A percentile compares a stretch with the other conserved stretches of the same genome.
phyloP scores from a whole-genome alignment of 768 basidiomycete genomes.

The Cyathus striatus region DNA sequence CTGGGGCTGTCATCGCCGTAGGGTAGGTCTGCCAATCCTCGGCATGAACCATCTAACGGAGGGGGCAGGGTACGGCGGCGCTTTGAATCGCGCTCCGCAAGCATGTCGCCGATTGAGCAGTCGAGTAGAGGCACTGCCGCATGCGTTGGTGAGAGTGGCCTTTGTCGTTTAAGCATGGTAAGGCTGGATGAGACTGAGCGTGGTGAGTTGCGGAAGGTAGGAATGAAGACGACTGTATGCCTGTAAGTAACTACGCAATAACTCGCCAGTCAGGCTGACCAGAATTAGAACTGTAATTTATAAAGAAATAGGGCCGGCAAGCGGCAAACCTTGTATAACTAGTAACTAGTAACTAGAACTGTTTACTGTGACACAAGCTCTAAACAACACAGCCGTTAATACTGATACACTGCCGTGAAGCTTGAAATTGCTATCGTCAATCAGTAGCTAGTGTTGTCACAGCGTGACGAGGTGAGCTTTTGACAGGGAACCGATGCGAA shows the following conservation, averaged over 20 bases:
- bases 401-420: too few relatives aligned
- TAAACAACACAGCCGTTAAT: too few relatives aligned
- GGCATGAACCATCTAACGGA: conserved; percentile 43
- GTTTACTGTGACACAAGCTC: too few relatives aligned
- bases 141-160: conserved; percentile 36
- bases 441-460: too few relatives aligned
- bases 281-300: too few relatives aligned
- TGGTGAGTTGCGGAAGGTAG: neutral
- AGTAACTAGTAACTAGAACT: too few relatives aligned
- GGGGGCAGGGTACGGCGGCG: conserved; percentile 51
- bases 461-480: too few relatives aligned
- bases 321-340: too few relatives aligned
- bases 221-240: neutral
- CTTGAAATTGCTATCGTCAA: too few relatives aligned
- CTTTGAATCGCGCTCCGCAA: conserved; percentile 34
- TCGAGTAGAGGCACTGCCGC: conserved; percentile 20
- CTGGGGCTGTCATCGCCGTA: conserved; percentile 28
- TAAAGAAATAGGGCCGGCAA: too few relatives aligned
- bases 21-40: conserved; percentile 35
- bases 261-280: too few relatives aligned
- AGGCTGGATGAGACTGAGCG: neutral
- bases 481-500: too few relatives aligned
- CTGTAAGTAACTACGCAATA: neutral
- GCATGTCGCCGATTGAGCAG: conserved; percentile 16
- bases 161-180: conserved; percentile 49